Percentiles rank a stretch among this genome's conserved stretches.
These are phyloP conservation scores for Haematococcus sp. DNA, from an alignment of 139 green algal species.

Conservation along the genomic window DNA sequence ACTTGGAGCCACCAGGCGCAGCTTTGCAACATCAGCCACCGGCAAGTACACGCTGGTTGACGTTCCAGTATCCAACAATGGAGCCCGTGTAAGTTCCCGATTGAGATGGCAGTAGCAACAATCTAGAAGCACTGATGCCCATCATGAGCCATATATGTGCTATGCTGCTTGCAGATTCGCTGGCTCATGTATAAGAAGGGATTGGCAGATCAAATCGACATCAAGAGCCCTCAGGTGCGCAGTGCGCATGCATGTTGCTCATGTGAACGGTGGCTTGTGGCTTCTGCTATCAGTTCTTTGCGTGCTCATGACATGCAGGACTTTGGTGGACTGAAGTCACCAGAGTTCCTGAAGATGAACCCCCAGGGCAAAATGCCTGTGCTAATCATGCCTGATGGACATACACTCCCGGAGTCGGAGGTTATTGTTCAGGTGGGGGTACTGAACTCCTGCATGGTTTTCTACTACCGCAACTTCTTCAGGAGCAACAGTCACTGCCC, in stretches of 20 bases:
- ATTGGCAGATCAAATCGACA: slow-evolving; percentile 58
- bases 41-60: slow-evolving; percentile 42
- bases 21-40: too few relatives aligned
- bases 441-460: not conserved
- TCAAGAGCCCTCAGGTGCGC: slow-evolving; percentile 11
- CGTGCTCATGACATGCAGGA: slow-evolving; percentile 22
- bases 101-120: not conserved
- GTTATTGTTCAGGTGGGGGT: slow-evolving; percentile 13
- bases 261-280: too few relatives aligned
- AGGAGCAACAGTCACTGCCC: too few relatives aligned
- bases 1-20: too few relatives aligned
- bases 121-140: not conserved
- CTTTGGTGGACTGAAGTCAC: slow-evolving; percentile 53
- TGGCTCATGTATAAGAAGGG: slow-evolving; percentile 66
- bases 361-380: slow-evolving; percentile 73
- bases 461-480: too few relatives aligned
- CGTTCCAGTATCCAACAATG: slow-evolving; percentile 64
- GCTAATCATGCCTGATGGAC: slow-evolving; percentile 62
- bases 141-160: not conserved
- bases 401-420: slow-evolving; percentile 61
- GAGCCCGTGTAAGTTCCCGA: slow-evolving; percentile 38
- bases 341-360: slow-evolving; percentile 31
- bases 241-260: too few relatives aligned
- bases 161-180: slow-evolving; percentile 26
- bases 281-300: too few relatives aligned